A percentile compares a stretch with the other conserved stretches of the same genome.
These are phyloP conservation scores for Protomyces gravidus DNA, from an alignment of 1,139 yeast species.

Conservation along the genomic window DNA sequence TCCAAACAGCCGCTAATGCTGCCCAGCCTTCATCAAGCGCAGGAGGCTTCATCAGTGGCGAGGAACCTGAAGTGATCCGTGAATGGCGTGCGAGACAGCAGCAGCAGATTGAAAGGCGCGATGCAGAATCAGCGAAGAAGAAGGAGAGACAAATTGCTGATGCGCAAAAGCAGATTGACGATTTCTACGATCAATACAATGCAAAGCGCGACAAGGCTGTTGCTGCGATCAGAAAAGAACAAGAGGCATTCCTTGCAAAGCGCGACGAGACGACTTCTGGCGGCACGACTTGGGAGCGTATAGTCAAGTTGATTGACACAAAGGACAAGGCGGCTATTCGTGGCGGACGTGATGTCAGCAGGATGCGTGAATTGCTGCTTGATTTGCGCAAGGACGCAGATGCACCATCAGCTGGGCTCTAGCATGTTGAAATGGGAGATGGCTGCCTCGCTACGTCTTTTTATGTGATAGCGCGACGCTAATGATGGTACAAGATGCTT, in stretches of 20 bases:
- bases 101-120: constrained; percentile 76
- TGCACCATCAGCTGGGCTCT: constrained; percentile 69
- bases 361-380: constrained; percentile 63
- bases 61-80: constrained; percentile 13
- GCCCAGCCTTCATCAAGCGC: constrained; percentile 31
- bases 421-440: too few relatives aligned
- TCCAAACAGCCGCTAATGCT: constrained; percentile 15
- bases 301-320: constrained; percentile 50
- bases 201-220: constrained; percentile 71
- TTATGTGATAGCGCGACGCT: too few relatives aligned
- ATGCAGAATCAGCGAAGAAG: constrained; percentile 62
- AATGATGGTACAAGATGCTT: background rate
- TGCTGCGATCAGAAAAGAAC: constrained; percentile 64
- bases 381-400: constrained; percentile 63
- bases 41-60: constrained; percentile 2
- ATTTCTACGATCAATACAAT: constrained; percentile 89
- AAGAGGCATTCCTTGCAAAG: constrained; percentile 60
- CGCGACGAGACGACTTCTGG: constrained; percentile 72
- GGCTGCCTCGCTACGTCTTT: too few relatives aligned
- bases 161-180: constrained; percentile 87
- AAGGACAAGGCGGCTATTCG: constrained; percentile 46
- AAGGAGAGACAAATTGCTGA: constrained; percentile 65
- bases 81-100: constrained; percentile 79
- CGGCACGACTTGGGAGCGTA: constrained; percentile 85
- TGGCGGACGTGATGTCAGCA: constrained; percentile 59